Conservation (phyloP, 257 asterid genomes). For the Eustoma russellianum region DNA sequence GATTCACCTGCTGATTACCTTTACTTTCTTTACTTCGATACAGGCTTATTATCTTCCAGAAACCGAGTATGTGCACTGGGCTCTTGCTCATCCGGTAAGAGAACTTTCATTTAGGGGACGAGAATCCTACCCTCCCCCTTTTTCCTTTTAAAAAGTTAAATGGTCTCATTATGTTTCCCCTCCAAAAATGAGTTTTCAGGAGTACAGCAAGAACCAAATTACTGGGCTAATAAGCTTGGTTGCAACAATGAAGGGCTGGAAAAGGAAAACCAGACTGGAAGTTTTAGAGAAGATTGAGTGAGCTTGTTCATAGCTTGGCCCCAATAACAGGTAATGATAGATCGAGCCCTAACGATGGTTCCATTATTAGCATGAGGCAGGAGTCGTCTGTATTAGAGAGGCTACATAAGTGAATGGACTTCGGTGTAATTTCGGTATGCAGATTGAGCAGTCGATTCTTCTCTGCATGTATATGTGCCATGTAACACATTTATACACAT, state of each 20-base stretch:
- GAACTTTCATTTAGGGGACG: background rate
- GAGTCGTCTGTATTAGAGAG: too few species aligned
- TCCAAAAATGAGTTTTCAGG: constrained; percentile 33
- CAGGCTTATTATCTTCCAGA: constrained; percentile 99
- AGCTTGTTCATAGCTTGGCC: background rate
- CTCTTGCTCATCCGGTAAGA: constrained; percentile 92
- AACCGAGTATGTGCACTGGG: constrained; percentile 94
- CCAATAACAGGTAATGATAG: too few species aligned
- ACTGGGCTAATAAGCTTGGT: constrained; percentile 80
- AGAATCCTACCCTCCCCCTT: background rate
- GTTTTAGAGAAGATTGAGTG: constrained; percentile 83
- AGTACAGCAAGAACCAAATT: constrained; percentile 72
- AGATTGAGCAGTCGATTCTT: too few species aligned
- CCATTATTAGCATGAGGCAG: background rate
- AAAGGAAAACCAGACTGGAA: constrained; percentile 81
- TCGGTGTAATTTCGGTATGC: too few species aligned
- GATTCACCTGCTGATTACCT: too few species aligned
- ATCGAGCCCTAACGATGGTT: too few species aligned
- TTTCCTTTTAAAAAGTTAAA: background rate
- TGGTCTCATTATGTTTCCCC: too few species aligned
- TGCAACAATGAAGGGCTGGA: constrained; percentile 94
- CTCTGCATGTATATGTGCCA: too few species aligned
- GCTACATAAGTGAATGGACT: too few species aligned
- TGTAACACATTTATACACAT: too few species aligned
- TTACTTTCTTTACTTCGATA: background rate